Evolutionary conservation across 208 protist genomes (phyloP).

Genomic region (Leishmania martiniquensis): DNA sequence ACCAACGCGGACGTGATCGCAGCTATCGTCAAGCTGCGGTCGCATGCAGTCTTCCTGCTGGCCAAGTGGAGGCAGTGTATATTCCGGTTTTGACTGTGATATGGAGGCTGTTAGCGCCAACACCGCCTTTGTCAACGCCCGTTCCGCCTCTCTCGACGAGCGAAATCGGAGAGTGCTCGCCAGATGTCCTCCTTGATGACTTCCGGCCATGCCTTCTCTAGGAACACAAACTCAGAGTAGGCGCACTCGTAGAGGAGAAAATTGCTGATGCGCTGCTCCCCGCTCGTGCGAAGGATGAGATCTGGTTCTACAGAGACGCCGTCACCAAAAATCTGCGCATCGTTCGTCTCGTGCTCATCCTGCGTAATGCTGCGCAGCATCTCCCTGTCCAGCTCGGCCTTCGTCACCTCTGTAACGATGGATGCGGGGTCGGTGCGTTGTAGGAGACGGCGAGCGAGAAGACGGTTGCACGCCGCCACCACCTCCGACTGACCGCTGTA

Average conservation of each 20-base stretch:
- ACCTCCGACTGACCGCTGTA: conserved; percentile 88
- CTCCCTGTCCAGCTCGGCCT: conserved; percentile 55
- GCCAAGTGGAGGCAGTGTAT: neutral
- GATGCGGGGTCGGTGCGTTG: neutral
- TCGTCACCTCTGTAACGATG: conserved; percentile 35
- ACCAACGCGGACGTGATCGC: neutral
- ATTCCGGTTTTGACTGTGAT: neutral
- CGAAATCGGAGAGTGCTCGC: conserved; percentile 48
- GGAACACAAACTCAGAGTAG: conserved; percentile 87
- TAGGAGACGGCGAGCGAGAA: conserved; percentile 33
- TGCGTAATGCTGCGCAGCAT: conserved; percentile 90
- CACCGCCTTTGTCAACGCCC: conserved; percentile 34
- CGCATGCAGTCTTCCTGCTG: too few species aligned
- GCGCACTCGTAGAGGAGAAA: conserved; percentile 89
- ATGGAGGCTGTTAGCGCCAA: neutral
- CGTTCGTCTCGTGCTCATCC: conserved; percentile 56
- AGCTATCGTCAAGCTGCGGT: neutral
- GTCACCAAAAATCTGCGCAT: conserved; percentile 41
- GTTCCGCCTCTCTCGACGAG: conserved; percentile 43
- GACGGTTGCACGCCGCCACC: conserved; percentile 57
- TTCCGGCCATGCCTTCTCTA: conserved; percentile 83
- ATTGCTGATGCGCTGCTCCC: conserved; percentile 87
- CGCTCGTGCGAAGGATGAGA: conserved; percentile 85
- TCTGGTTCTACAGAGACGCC: conserved; percentile 64
- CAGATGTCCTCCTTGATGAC: conserved; percentile 54